Conservation (phyloP, 202 grass and related monocot species). For the Panicum hallii region DNA sequence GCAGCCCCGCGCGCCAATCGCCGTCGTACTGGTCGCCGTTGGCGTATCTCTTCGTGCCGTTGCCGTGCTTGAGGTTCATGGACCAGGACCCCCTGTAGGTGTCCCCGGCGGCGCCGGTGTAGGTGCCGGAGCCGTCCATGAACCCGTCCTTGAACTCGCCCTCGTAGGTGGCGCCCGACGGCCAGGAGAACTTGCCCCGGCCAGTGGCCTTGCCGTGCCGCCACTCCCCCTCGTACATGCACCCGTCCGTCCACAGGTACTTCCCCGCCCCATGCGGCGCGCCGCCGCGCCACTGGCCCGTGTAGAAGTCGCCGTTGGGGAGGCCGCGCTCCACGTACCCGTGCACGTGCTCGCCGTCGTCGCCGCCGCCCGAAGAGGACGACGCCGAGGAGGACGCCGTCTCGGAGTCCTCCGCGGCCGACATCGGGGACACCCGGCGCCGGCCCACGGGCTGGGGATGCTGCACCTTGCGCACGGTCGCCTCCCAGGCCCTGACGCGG, state of each 20-base stretch:
- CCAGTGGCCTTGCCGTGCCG: slow-evolving; percentile 79
- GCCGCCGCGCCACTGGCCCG: slow-evolving; percentile 75
- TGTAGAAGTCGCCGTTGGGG: slow-evolving; percentile 95
- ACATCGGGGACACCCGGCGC: slow-evolving; percentile 72
- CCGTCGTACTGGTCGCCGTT: slow-evolving; percentile 98
- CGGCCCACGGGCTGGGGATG: slow-evolving; percentile 51
- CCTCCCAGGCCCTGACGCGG: slow-evolving; percentile 75
- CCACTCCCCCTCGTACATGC: slow-evolving; percentile 99
- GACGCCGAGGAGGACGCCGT: slow-evolving; percentile 53
- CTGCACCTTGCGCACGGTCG: slow-evolving; percentile 55
- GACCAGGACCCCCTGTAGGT: slow-evolving; percentile 84
- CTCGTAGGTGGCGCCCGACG: slow-evolving; percentile 89
- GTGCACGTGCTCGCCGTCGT: slow-evolving; percentile 23
- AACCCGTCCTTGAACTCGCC: slow-evolving; percentile 93
- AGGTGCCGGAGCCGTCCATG: slow-evolving; percentile 92
- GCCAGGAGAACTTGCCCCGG: slow-evolving; percentile 93
- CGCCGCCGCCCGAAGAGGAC: slow-evolving; percentile 49
- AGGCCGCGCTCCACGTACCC: slow-evolving; percentile 69
- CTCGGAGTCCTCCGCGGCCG: slow-evolving; percentile 65
- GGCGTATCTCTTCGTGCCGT: slow-evolving; percentile 80
- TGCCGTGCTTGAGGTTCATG: slow-evolving; percentile 98
- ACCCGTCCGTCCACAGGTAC: slow-evolving; percentile 97
- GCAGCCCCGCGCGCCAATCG: slow-evolving; percentile 74
- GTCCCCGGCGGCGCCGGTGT: slow-evolving; percentile 88
- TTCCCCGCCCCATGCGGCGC: slow-evolving; percentile 80